phyloP scores from a whole-genome alignment of 2,329 filamentous ascomycete genomes.

The Aspergillus calidoustus region DNA sequence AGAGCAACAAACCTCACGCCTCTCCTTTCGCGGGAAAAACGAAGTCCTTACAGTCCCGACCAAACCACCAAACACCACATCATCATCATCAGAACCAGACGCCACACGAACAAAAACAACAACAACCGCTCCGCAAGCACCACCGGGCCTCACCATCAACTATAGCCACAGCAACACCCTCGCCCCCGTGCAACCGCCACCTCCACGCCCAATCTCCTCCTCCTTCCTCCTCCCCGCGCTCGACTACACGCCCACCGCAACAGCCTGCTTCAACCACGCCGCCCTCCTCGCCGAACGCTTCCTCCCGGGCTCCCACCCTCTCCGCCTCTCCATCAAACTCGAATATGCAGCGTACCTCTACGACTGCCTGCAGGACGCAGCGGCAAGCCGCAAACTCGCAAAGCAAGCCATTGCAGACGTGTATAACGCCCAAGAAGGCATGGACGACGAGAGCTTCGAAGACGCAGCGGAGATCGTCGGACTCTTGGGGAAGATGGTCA shows the following conservation, averaged over 20 bases:
- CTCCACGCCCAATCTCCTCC: constrained; percentile 57
- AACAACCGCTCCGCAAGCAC: constrained; percentile 26
- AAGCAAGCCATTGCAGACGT: constrained; percentile 86
- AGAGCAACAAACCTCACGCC: constrained; percentile 16
- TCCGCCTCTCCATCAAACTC: constrained; percentile 86
- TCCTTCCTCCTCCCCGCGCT: constrained; percentile 79
- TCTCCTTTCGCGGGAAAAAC: constrained; percentile 25
- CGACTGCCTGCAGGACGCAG: constrained; percentile 84
- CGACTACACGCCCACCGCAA: constrained; percentile 83
- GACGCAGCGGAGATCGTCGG: constrained; percentile 89
- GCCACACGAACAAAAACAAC: constrained; percentile 16
- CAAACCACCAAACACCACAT: neutral
- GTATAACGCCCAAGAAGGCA: constrained; percentile 86
- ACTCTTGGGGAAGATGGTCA: constrained; percentile 86
- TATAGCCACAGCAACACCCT: constrained; percentile 15
- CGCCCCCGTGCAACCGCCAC: constrained; percentile 34
- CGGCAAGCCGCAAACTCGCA: constrained; percentile 75
- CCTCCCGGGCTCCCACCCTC: constrained; percentile 84
- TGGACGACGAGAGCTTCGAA: constrained; percentile 94
- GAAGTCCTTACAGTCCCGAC: constrained; percentile 23
- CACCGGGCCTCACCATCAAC: constrained; percentile 41
- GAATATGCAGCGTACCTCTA: constrained; percentile 93
- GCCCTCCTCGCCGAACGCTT: constrained; percentile 73
- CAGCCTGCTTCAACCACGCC: constrained; percentile 79
- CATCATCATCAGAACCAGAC: neutral